Evolutionary conservation across 140 eudicot species (phyloP), one percentile per base, ranked within the genome.

Genomic region (Anethum foeniculum): DNA sequence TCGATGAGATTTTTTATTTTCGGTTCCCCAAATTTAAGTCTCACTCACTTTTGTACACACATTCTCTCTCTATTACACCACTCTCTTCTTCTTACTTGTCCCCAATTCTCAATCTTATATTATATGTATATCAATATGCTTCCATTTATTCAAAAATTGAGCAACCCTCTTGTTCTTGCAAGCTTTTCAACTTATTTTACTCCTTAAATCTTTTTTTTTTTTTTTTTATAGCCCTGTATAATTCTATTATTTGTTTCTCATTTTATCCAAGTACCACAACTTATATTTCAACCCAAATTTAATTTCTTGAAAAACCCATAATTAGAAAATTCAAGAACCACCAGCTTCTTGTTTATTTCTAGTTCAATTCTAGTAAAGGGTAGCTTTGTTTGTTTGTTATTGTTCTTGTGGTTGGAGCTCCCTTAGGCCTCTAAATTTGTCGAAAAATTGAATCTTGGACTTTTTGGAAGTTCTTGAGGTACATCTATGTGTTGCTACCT

Each of bases 361-460:
- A 39, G 15, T 44, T n/a, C 25, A 43, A 43, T 43, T 23, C 23
- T 12, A 14, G 54, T 25, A 21, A 75, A 75, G 52, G 1, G 1
- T 48, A 47, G 23, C 43, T 48, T 38, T 47, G 3, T 46, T 46
- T 39, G 16, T 47, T 11, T 79, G 65, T 36, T 18, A 25, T 38
- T 64, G 43, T 65, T 65, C 28, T 46, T 67, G 32, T 67, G 13
- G n/a, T 56, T 52, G 27, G 62, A 62, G 81, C 73, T 79, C 74
- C 74, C 34, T 64, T 19, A 54, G 30, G 74, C 19, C 39, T 79
- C 8, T 14, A 64, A 79, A 79, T 79, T 79, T 19, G 82, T 67
- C 82, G 82, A 79, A 65, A 6, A 44, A 65, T 48, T 67, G 38
- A 79, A 79, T 64, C 76, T 48, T 67, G 76, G 43, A 19, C 47